Base-by-base conservation (phyloP, 2,329 filamentous ascomycete genomes). In the Pseudogymnoascus sp. region DNA sequence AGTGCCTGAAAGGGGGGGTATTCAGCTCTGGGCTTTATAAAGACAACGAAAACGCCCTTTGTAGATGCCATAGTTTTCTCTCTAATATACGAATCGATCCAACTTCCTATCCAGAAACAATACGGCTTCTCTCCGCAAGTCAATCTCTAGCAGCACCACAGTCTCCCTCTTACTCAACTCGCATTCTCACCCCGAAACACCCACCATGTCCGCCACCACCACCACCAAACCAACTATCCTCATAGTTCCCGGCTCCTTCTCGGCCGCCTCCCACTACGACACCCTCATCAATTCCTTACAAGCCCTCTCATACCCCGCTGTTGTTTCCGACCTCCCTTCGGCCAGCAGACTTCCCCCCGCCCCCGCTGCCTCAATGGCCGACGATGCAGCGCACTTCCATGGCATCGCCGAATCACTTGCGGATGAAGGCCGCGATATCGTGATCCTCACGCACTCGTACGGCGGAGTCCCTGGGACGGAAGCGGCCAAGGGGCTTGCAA, bases 361-460 rank as follows among this genome's bases (percentile, higher is more conserved):
- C 12, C 40, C 65, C 59, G 59, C 69, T 6, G 46, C 46, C 9
- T 68, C 70, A 14, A 71, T 74, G 63, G 73, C 74, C 36, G 74
- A 75, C 3, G 75, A 78, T 60, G 71, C 75, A 16, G 70, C 71
- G 0, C 65, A 70, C 9, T 71, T 77, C 11, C 70, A 68, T 4
- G 63, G 71, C 3, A 66, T 74, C 2, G 65, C 78, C 18, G 66
- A 73, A 12, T 62, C 67, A 4, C 73, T 78, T 4, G 75, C 78
- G 7, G 73, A 75, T 14, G 65, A 59, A 0, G 72, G 72, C 0
- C 75, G 76, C 23, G 73, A 78, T 23, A 73, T 78, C 4, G 65
- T 79, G 0, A 65, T 78, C 5, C 40, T 77, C 14, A 69, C 71
- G 11, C 77, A 79, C 60, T 77, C 74, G 16, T 79, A 77, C 68